Evolutionary conservation across 768 basidiomycete genomes (phyloP), one percentile per base, ranked within the genome.

Genomic region (Dentipellis sp.): DNA sequence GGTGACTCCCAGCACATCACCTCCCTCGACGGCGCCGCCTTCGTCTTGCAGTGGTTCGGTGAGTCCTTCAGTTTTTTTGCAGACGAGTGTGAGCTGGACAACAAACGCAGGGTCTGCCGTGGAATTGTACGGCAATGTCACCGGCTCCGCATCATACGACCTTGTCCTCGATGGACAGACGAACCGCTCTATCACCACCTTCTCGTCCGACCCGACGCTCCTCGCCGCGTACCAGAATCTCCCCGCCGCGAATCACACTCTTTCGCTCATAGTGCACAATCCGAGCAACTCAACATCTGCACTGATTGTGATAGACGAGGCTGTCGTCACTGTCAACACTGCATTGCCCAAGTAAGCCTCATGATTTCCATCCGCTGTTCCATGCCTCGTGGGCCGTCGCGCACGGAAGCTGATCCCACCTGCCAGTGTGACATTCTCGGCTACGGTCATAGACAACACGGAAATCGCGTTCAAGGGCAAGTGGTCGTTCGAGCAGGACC

Each of bases 1-100:
- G 86, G 86, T 10, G 74, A 73, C 6, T 84, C 79, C 59, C 72
- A 70, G 23, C 88, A 90, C 63, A 71, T 80, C 56, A 89, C 88
- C n/a, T 75, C 78, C 9, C 71, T 65, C 56, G 65, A 86, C 63
- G 79, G 79, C 12, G 83, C 87, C 10, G 73, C 75, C 10, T 59
- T 89, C 10, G 68, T 74, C 48, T 63, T 90, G 50, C 65, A 64
- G 48, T 91, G 84, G 83, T 78, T 71, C 56, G 88, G 88, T 86
- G 63, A 58, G 78, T 72, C 10, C n/a, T 10, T 46, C n/a, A 11
- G 12, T 17, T n/a, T 19, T 29, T 6, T 19, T 37, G 4, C 4
- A 6, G 11, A 22, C 9, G 38, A 17, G 7, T 35, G 34, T 21
- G 9, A 22, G 16, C 52, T 4, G 38, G 7, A 29, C 21, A 4